Percentiles rank a stretch among this genome's conserved stretches.
phyloP scores from a whole-genome alignment of 768 basidiomycete species.

The Sarcodon sp. region DNA sequence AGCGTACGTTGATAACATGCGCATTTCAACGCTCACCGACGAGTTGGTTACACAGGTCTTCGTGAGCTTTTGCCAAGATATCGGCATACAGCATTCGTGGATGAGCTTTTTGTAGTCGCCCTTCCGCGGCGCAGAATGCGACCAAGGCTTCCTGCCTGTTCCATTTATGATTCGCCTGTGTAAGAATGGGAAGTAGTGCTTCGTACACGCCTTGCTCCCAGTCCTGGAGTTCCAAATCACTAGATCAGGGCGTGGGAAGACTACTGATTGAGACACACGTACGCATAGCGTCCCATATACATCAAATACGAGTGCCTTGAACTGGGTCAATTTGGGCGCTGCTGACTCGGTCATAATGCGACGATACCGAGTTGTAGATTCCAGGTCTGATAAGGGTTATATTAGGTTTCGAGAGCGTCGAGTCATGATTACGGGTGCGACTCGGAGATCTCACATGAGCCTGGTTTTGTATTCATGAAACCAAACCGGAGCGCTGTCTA shows the following conservation, averaged over 20 bases:
- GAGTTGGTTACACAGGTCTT: constrained; percentile 12
- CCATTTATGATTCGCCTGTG: constrained; percentile 23
- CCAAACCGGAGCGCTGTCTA: not conserved
- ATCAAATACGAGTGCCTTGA: constrained; percentile 52
- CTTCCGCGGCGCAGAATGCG: constrained; percentile 40
- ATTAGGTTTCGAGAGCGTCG: not conserved
- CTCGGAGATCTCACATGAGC: not conserved
- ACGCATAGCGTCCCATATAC: constrained; percentile 67
- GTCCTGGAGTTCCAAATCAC: constrained; percentile 26
- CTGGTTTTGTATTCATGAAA: not conserved
- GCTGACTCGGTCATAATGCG: no score
- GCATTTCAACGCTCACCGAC: not conserved
- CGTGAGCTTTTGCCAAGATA: constrained; percentile 32
- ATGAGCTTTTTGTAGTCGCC: constrained; percentile 40
- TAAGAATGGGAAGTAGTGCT: constrained; percentile 38
- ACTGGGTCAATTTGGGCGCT: constrained; percentile 9
- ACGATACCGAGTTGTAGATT: not conserved
- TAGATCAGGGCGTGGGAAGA: not conserved
- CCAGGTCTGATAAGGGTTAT: not conserved
- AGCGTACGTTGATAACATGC: not conserved
- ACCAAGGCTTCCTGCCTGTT: constrained; percentile 36
- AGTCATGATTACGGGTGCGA: no score
- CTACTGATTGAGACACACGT: constrained; percentile 7
- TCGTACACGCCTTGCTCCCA: constrained; percentile 62
- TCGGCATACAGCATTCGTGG: constrained; percentile 49